phyloP scores from a whole-genome alignment of 306 rosid genomes.

The Dryas alaskensis region DNA sequence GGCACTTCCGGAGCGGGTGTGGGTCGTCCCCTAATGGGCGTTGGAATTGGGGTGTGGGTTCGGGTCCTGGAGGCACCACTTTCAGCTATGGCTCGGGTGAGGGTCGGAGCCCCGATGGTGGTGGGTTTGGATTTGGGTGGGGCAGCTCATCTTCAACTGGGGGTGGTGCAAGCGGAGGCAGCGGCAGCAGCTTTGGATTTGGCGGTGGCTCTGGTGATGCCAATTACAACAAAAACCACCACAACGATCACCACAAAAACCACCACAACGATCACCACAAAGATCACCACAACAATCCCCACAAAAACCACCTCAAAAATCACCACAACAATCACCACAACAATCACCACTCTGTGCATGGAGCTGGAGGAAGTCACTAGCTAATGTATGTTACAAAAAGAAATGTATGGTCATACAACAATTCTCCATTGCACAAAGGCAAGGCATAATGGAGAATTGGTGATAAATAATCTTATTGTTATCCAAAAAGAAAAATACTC shows the following conservation, averaged over 20 bases:
- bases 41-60: constrained; percentile 13
- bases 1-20: neutral
- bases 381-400: no score
- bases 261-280: no score
- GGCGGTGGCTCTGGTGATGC: neutral
- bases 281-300: neutral
- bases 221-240: no score
- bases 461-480: no score
- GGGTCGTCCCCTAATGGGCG: neutral
- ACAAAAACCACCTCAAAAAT: no score
- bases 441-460: no score
- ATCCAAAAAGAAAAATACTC: no score
- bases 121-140: constrained; percentile 7
- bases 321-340: neutral
- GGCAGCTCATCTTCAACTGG: constrained; percentile 13
- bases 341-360: neutral
- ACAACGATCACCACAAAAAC: no score
- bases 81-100: neutral
- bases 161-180: neutral
- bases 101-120: neutral
- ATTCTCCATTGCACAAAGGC: no score
- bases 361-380: neutral
- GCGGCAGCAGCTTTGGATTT: neutral
- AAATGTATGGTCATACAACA: no score
- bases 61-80: neutral